phyloP scores from a whole-genome alignment of 495 filamentous ascomycete genomes.

The Xylaria bambusicola region DNA sequence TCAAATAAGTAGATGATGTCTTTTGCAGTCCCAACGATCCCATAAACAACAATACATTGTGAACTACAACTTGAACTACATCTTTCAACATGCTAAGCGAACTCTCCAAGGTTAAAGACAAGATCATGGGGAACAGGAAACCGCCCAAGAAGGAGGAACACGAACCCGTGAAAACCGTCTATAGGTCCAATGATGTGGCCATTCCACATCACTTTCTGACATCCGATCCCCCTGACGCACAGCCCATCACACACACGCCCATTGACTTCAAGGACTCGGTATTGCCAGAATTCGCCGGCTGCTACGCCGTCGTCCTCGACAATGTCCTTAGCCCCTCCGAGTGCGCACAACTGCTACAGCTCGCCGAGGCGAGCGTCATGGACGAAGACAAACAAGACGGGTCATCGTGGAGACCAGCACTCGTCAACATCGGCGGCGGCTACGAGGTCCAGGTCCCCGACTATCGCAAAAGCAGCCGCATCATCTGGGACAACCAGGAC shows the following conservation, averaged over 20 bases:
- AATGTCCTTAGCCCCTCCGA: conserved; percentile 61
- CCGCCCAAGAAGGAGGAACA: background rate
- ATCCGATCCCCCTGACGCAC: conserved; percentile 31
- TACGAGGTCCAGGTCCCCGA: conserved; percentile 56
- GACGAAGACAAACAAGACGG: conserved; percentile 21
- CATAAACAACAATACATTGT: too few species aligned
- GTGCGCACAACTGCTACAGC: conserved; percentile 56
- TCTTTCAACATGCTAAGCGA: background rate
- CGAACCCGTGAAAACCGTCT: conserved; percentile 20
- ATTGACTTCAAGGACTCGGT: conserved; percentile 56
- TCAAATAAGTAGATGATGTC: too few species aligned
- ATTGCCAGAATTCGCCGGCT: conserved; percentile 56
- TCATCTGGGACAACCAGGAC: conserved; percentile 69
- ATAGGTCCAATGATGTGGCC: conserved; percentile 34
- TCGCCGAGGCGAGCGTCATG: conserved; percentile 57
- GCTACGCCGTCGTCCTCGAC: conserved; percentile 66
- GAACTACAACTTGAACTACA: too few species aligned
- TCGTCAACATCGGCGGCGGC: conserved; percentile 70
- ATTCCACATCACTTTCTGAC: conserved; percentile 39
- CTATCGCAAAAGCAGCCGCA: conserved; percentile 69
- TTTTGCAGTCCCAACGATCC: too few species aligned
- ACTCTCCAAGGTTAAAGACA: conserved; percentile 8
- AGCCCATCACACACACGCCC: conserved; percentile 34
- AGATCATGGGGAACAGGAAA: background rate
- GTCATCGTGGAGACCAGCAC: conserved; percentile 59